Evolutionary conservation across 2,329 filamentous ascomycete genomes (phyloP), one percentile per base, ranked within the genome.

Genomic region (Fusarium phyllophilum): DNA sequence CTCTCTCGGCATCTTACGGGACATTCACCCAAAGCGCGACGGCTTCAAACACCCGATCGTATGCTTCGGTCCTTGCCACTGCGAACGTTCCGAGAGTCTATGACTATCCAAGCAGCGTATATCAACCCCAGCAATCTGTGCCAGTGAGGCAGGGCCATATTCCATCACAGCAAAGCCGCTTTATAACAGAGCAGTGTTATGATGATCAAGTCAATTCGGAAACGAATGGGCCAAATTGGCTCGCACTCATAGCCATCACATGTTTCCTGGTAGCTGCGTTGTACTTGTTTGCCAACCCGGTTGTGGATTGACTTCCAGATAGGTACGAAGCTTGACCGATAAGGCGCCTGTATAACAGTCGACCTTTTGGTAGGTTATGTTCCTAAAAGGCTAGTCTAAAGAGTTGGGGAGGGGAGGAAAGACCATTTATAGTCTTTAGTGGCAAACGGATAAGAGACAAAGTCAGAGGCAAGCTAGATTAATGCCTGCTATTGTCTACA

Each of bases 281-380:
- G n/a, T 36, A 52, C n/a, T 36, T 18, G 12, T 2, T 52, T 52
- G 12, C 3, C 6, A 12, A 22, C 2, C 0, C 18, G 13, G 2
- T 3, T 46, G 4, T 4, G n/a, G 3, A 52, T 52, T 52, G n/a
- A 52, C n/a, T 11, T 22, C 3, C 15, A n/a, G 31, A 15, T 18
- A 15, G 17, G 6, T 20, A 6, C 22, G 4, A 20, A 6, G 4
- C n/a, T 33, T 8, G 12, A 36, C 6, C 0, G 8, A 48, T 5
- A 24, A 4, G 10, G 29, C 14, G 9, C 13, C n/a, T 2, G 3
- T 4, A 4, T 4, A 4, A 4, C 12, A 51, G 3, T 9, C 2
- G 14, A 4, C 6, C 6, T n/a, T 12, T n/a, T 31, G 3, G 8
- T 4, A 3, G 5, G 7, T 5, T 5, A n/a, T 8, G 1, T 10